Base-by-base conservation (phyloP, 257 asterid species). In the Nicotiana noctiflora region DNA sequence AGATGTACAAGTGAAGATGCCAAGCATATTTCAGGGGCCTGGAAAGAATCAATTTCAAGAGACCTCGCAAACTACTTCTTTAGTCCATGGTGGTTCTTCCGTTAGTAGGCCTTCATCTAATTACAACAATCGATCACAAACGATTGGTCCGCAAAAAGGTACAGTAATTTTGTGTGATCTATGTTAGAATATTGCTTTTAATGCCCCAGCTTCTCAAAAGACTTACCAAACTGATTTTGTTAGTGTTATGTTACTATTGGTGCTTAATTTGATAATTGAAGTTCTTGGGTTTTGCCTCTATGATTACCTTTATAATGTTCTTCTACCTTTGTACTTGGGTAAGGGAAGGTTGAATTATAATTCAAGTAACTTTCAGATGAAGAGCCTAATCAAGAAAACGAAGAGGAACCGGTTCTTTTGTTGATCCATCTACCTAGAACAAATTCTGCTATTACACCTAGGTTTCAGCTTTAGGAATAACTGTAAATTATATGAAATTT, bases 51-150 rank as follows among this genome's bases (percentile, higher is more conserved):
- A 86, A 79, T 91, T 51, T 56, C 68, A 65, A 52, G 97, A 91
- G 81, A 66, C 89, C 83, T 80, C 79, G 15, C 93, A 84, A 77
- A 77, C 76, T 83, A 74, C 88, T 57, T 77, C 94, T 65, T 88
- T 90, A 79, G 78, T 82, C 83, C 86, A 57, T 66, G 75, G 87
- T 40, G 86, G 85, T 82, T 86, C 95, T 80, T 76, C 96, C 72
- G 82, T 82, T 81, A 87, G 93, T 82, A 83, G 96, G 89, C 96
- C 97, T 44, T 87, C 97, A 18, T 94, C 97, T 67, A 91, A 87
- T 77, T 90, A 88, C 89, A 90, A 84, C 89, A 89, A 86, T 85
- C 87, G 92, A 59, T 84, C 92, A 72, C 97, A 89, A 84, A 92
- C 80, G 55, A 88, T 86, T 83, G 90, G 94, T 61, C 85, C 87